Conservation (phyloP, 306 rosid species). For the Malus domestica region ASM211411v1 NC_041793.1:7374501-7375000, state of each 20-base stretch:
- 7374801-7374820: neutral
- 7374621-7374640: too few relatives aligned
- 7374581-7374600: too few relatives aligned
- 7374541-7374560: too few relatives aligned
- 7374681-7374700: too few relatives aligned
- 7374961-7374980: neutral
- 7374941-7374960: neutral
- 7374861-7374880: neutral
- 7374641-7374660: too few relatives aligned
- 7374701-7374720: too few relatives aligned
- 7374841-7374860: neutral
- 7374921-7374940: neutral
- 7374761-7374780: neutral
- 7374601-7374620: too few relatives aligned
- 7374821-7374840: neutral
- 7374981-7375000: neutral
- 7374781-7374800: neutral
- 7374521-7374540: too few relatives aligned
- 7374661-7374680: too few relatives aligned
- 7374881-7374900: neutral
- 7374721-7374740: too few relatives aligned
- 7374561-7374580: too few relatives aligned
- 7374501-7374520: too few relatives aligned
- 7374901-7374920: neutral
- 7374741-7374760: accelerated